Evolutionary conservation across 164 flowering plant genomes (phyloP).

Genomic region (Aristolochia fimbriata): DNA sequence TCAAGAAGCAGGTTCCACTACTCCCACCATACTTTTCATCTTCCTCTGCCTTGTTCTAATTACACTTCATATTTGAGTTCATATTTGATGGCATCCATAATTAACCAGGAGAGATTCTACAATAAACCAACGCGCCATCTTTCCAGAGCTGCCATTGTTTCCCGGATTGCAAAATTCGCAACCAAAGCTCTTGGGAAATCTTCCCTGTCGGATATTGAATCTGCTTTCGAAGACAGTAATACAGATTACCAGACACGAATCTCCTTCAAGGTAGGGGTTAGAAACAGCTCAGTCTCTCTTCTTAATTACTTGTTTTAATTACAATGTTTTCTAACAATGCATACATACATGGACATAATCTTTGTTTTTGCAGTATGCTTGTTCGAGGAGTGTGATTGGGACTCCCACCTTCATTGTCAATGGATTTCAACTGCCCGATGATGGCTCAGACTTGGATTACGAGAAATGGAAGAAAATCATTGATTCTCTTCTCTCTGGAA

Average conservation of each 20-base stretch:
- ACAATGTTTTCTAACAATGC: background rate
- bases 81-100: background rate
- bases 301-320: background rate
- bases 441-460: conserved; percentile 44
- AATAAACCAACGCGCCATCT: too few relatives aligned
- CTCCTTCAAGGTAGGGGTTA: conserved; percentile 52
- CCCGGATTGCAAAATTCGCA: too few relatives aligned
- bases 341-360: too few relatives aligned
- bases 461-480: conserved; percentile 55
- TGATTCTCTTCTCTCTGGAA: conserved; percentile 37
- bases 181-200: too few relatives aligned
- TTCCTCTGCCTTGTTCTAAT: too few relatives aligned
- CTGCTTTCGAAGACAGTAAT: conserved; percentile 44
- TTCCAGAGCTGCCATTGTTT: too few relatives aligned
- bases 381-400: conserved; percentile 67
- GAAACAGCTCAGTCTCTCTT: background rate
- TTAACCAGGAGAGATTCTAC: conserved; percentile 42
- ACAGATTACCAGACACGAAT: conserved; percentile 49
- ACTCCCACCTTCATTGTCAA: conserved; percentile 74
- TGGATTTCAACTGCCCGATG: conserved; percentile 54
- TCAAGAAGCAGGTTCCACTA: conserved; percentile 58
- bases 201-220: conserved; percentile 21
- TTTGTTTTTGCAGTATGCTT: conserved; percentile 49
- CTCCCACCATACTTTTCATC: background rate
- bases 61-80: too few relatives aligned